A percentile compares a stretch with the other conserved stretches of the same genome.
Evolutionary conservation across 768 basidiomycete species (phyloP).

Genomic region (Lactarius sanguifluus): DNA sequence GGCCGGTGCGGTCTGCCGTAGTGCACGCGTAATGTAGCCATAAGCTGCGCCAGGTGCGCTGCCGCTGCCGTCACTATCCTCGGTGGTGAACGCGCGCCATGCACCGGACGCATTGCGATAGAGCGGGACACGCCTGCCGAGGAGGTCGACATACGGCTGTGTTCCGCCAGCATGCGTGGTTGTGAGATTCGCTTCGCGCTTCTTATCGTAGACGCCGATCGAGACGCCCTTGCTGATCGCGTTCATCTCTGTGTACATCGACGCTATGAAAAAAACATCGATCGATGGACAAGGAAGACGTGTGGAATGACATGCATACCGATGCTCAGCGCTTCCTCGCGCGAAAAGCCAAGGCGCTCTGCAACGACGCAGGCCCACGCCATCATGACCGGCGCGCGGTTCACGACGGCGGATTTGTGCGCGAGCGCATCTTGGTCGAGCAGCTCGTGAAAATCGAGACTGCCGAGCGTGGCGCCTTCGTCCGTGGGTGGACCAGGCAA

Average conservation of each 20-base stretch:
- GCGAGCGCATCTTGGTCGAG: conserved; percentile 68
- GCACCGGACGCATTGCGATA: conserved; percentile 62
- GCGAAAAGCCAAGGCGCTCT: conserved; percentile 80
- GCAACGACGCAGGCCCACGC: conserved; percentile 90
- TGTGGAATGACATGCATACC: conserved; percentile 44
- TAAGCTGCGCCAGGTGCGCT: conserved; percentile 72
- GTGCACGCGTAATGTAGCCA: conserved; percentile 76
- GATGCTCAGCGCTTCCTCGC: conserved; percentile 89
- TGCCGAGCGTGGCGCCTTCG: conserved; percentile 51
- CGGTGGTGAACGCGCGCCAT: conserved; percentile 80
- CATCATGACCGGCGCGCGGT: conserved; percentile 93
- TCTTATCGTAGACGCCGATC: conserved; percentile 69
- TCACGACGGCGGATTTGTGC: conserved; percentile 65
- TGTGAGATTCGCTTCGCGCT: conserved; percentile 55
- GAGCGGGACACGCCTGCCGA: conserved; percentile 82
- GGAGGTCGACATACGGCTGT: conserved; percentile 84
- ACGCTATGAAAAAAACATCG: conserved; percentile 51
- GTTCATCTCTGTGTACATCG: conserved; percentile 93
- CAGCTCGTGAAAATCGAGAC: conserved; percentile 70
- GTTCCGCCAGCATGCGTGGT: conserved; percentile 50
- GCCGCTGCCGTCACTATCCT: conserved; percentile 27
- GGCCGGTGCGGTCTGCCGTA: conserved; percentile 76
- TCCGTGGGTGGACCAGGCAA: conserved; percentile 53
- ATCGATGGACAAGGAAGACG: not conserved
- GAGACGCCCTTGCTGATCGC: conserved; percentile 82